phyloP scores from a whole-genome alignment of 805 yeast genomes.

The Suhomyces canberraensis region DNA sequence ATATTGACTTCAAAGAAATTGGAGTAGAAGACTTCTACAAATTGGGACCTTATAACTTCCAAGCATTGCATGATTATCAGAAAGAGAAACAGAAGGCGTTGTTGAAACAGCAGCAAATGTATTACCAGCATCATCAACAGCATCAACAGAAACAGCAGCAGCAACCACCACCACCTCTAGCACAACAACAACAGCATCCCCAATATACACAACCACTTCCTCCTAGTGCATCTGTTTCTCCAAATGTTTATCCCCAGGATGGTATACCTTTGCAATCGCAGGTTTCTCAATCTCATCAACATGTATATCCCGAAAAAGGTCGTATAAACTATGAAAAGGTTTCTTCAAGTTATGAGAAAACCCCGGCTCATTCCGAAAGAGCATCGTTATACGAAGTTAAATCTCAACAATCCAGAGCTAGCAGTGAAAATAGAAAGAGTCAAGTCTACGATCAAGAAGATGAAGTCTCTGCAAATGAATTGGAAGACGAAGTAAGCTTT shows the following conservation, averaged over 20 bases:
- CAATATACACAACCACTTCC: background rate
- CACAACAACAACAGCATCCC: background rate
- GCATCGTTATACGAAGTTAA: background rate
- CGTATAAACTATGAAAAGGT: background rate
- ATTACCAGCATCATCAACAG: slow-evolving; percentile 35
- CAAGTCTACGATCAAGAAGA: background rate
- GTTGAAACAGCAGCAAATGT: slow-evolving; percentile 35
- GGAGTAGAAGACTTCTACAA: slow-evolving; percentile 45
- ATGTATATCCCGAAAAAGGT: background rate
- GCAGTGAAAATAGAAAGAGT: background rate
- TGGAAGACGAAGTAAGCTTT: slow-evolving; percentile 15
- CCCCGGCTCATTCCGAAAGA: background rate
- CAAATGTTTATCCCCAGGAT: background rate
- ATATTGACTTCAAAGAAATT: slow-evolving; percentile 25
- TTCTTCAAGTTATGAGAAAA: background rate
- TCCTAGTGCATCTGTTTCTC: background rate
- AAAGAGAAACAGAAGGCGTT: slow-evolving; percentile 32
- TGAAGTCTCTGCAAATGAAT: background rate
- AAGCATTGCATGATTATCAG: slow-evolving; percentile 53
- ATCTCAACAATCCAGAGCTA: background rate
- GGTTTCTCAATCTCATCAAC: background rate
- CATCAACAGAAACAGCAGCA: slow-evolving; percentile 3
- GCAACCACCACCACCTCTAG: background rate
- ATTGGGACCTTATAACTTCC: slow-evolving; percentile 54
- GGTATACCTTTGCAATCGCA: background rate